Conservation (phyloP, 495 filamentous ascomycete species). For the Lasiosphaeria hispida region DNA sequence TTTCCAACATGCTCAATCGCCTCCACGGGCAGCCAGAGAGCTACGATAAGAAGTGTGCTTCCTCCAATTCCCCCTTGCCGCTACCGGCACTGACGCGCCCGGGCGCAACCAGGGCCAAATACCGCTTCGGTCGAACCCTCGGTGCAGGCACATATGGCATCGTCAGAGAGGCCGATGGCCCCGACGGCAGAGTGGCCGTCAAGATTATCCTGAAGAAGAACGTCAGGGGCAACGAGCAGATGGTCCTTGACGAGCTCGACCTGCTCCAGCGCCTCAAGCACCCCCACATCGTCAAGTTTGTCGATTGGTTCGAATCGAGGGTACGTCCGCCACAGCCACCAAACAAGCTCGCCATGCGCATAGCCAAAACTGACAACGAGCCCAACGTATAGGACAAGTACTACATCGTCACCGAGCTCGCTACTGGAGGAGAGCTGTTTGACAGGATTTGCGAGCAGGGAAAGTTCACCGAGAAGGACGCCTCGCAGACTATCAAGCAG, state of each 20-base stretch:
- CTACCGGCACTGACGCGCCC: slow-evolving; percentile 16
- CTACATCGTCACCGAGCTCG: slow-evolving; percentile 98
- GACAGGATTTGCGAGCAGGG: slow-evolving; percentile 98
- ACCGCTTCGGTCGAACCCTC: slow-evolving; percentile 87
- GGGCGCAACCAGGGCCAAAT: slow-evolving; percentile 60
- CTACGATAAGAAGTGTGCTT: slow-evolving; percentile 91
- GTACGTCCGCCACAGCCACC: slow-evolving; percentile 38
- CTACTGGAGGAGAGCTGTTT: slow-evolving; percentile 94
- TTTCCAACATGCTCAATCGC: slow-evolving; percentile 93
- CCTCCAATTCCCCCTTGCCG: background rate
- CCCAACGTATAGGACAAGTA: slow-evolving; percentile 84
- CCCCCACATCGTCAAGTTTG: slow-evolving; percentile 94
- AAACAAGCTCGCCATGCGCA: background rate
- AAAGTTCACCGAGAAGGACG: slow-evolving; percentile 99
- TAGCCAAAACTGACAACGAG: slow-evolving; percentile 4
- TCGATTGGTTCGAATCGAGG: slow-evolving; percentile 98
- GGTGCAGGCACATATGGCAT: slow-evolving; percentile 98
- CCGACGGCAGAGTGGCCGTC: slow-evolving; percentile 84
- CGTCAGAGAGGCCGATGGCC: slow-evolving; percentile 86
- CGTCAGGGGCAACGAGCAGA: slow-evolving; percentile 94
- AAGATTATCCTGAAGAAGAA: slow-evolving; percentile 99
- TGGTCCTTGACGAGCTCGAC: slow-evolving; percentile 96
- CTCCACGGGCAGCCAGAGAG: slow-evolving; percentile 95
- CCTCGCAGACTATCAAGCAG: slow-evolving; percentile 92
- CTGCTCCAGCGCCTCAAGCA: slow-evolving; percentile 89